Conservation (phyloP, 2,329 filamentous ascomycete species). For the Xylariomycetidae sp. region DNA sequence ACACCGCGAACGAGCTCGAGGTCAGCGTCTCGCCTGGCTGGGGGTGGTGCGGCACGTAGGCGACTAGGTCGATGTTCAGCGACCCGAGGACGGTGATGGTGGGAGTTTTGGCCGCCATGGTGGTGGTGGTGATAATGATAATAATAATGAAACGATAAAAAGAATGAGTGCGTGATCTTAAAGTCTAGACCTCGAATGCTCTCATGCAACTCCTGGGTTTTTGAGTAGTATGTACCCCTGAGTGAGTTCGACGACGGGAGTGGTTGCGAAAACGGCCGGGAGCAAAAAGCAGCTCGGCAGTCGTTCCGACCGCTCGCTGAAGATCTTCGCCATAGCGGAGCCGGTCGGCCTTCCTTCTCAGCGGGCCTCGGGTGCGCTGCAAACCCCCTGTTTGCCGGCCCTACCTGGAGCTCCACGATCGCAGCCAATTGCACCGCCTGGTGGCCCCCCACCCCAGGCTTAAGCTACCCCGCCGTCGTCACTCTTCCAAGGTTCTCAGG, state of each 20-base stretch:
- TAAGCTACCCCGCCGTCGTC: no score
- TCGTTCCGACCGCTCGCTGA: constrained; percentile 10
- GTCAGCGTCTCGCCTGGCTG: constrained; percentile 82
- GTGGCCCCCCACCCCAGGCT: no score
- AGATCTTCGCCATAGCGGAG: constrained; percentile 16
- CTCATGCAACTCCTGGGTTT: background rate
- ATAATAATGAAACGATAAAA: no score
- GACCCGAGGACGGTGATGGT: constrained; percentile 82
- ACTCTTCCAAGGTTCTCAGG: no score
- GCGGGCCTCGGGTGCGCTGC: no score
- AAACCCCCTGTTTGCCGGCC: no score
- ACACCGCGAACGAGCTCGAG: constrained; percentile 68
- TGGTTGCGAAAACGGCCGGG: no score
- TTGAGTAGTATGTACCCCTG: no score
- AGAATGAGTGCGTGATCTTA: no score
- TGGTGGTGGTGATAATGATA: constrained; percentile 1
- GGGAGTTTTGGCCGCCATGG: constrained; percentile 25
- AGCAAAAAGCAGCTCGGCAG: constrained; percentile 5
- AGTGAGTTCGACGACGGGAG: no score
- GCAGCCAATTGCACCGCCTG: no score
- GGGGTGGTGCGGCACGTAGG: constrained; percentile 78
- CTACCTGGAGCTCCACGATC: no score
- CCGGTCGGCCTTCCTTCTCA: constrained; percentile 9
- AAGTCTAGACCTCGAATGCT: background rate
- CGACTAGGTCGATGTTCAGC: constrained; percentile 90